Evolutionary conservation across 2,329 filamentous ascomycete genomes (phyloP), one percentile per base, ranked within the genome.

Genomic region (Hysterium pulicare): DNA sequence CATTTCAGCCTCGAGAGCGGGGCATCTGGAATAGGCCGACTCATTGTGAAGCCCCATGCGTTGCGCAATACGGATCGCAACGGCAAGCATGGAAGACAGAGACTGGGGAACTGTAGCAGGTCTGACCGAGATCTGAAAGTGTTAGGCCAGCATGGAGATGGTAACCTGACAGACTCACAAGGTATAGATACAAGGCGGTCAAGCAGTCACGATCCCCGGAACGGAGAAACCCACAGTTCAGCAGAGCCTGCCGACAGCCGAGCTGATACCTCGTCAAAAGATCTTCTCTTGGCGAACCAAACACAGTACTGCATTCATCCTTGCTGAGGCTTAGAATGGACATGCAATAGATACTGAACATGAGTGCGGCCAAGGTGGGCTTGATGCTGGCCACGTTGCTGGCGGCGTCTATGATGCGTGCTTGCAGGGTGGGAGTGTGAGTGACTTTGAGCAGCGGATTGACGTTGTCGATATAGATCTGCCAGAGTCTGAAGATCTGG

Each of bases 401-500:
- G 37, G 78, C 74, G 2, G 81, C 71, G 17, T 78, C 72, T 15
- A 79, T 74, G 28, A 87, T 74, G 1, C 79, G 68, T 33, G 73
- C 72, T 42, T 77, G 76, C 59, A 80, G 76, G 2, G 79, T 79
- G 1, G 83, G 83, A 0, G 82, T 71, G 57, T 87, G 84, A 3
- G 86, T 55, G 9, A 87, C 70, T 57, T 85, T 86, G 50, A 83
- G 71, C 9, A 86, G 63, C 0, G 83, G 82, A 50, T 87, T 81
- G 11, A 87, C 82, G 41, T 85, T 85, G 47, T 86, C 80, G 44
- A 80, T 73, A 59, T 80, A 87, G 7, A 81, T 74, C 44, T 82
- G 76, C 83, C 83, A 87, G 40, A 86, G 76, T 38, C 78, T 81
- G 1, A 78, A 76, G 40, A 86, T 82, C 45, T 86, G 82, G 1